These are phyloP conservation scores for Lojkania enalia DNA, from an alignment of 2,329 filamentous ascomycete genomes.

Conservation along the genomic window DNA sequence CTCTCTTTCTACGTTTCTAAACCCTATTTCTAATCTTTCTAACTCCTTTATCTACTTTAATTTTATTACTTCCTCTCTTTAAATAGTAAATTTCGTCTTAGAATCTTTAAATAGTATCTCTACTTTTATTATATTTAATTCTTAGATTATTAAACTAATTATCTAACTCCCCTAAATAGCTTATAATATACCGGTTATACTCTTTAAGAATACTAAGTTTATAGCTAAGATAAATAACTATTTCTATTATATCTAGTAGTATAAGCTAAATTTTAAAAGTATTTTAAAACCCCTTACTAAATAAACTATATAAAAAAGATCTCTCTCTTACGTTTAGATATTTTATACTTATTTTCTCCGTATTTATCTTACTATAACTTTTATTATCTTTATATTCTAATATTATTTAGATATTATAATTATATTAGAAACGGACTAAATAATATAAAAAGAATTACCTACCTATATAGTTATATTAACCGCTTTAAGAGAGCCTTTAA, in stretches of 20 bases:
- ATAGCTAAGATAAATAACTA: conserved; percentile 9
- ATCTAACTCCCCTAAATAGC: conserved; percentile 11
- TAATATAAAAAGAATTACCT: conserved; percentile 13
- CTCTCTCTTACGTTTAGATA: conserved; percentile 9
- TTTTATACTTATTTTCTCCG: conserved; percentile 14
- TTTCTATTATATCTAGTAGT: conserved; percentile 11
- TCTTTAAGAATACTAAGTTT: conserved; percentile 11
- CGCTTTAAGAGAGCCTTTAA: conserved; percentile 9
- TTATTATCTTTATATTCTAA: conserved; percentile 11
- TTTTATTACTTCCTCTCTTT: conserved; percentile 10
- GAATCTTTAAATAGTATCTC: conserved; percentile 12
- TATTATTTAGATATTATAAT: conserved; percentile 15
- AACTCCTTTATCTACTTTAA: conserved; percentile 6
- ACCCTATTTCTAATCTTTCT: conserved; percentile 8
- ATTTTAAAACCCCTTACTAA: conserved; percentile 11
- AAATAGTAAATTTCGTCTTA: conserved; percentile 8
- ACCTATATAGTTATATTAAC: conserved; percentile 9
- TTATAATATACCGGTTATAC: conserved; percentile 12
- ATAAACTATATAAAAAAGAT: conserved; percentile 10
- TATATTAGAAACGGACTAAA: conserved; percentile 13
- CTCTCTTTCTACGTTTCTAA: conserved; percentile 12
- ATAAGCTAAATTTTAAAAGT: conserved; percentile 13
- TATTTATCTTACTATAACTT: conserved; percentile 14
- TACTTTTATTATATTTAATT: conserved; percentile 12
- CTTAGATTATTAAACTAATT: conserved; percentile 11